Base-by-base conservation (phyloP, 768 basidiomycete genomes). In the Mycena kentingensis region DNA sequence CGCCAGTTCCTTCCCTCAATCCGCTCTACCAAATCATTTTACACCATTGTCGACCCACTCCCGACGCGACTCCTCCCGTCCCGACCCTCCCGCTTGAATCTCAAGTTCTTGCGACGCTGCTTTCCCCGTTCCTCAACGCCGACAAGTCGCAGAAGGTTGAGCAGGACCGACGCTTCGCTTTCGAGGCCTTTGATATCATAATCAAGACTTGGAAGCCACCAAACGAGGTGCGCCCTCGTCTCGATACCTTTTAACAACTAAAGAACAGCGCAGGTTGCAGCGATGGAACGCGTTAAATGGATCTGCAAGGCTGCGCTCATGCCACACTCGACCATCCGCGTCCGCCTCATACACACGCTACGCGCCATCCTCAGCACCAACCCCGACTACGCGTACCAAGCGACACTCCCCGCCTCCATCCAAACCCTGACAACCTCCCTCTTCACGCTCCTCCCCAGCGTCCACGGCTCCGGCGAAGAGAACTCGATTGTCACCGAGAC, bases 261-360 rank as follows among this genome's bases (percentile, higher is more conserved):
- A 49, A 27, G 39, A 16, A 45, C 29, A 19, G 43, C 43, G 27
- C 57, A 73, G 72, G 63, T 77, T 58, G 71, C 67, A 21, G 79
- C 77, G 47, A 70, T 85, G 10, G 82, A 83, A 52, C 80, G 88
- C 22, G 81, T 77, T 58, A 55, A 85, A 26, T 91, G 88, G 88
- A 89, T 87, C 62, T 82, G 82, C 58, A 80, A 78, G 57, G 85
- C 85, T 8, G 81, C 81, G 1, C 66, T 74, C 6, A 72, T 74
- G 18, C 69, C 72, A 34, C 56, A 70, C 6, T 72, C 77, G 7
- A 59, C 60, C 16, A 67, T 77, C 43, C 76, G 82, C 16, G 72
- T 75, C 8, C 77, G 82, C 19, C 71, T 86, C 22, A 59, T 89
- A 16, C 73, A 72, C 10, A 67, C 70, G 10, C 70, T 90, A 3